Evolutionary conservation across 208 protist species (phyloP).

Genomic region (Endotrypanum monterogeii): DNA sequence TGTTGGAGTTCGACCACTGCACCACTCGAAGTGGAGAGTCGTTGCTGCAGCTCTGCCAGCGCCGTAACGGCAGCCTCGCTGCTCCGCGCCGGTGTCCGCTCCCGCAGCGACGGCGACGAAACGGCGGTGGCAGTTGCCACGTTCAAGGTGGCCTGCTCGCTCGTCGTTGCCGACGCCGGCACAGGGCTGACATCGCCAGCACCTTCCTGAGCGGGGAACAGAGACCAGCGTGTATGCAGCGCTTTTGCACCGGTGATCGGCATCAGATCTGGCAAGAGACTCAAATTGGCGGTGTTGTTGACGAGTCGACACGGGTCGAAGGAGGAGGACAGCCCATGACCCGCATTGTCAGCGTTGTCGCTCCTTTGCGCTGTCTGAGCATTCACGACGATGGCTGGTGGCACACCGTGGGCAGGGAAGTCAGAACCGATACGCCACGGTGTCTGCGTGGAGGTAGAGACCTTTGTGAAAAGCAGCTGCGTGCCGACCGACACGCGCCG

Average conservation of each 20-base stretch:
- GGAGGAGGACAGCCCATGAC: background rate
- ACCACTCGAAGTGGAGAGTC: constrained; percentile 31
- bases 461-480: background rate
- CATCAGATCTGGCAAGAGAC: background rate
- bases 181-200: background rate
- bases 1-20: constrained; percentile 22
- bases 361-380: background rate
- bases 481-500: background rate
- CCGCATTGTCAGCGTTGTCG: background rate
- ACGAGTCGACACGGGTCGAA: background rate
- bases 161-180: background rate
- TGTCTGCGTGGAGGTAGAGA: background rate
- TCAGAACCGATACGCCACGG: background rate
- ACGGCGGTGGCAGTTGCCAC: background rate
- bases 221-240: background rate
- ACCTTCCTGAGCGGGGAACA: background rate
- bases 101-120: constrained; percentile 5
- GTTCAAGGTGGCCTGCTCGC: background rate
- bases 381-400: background rate
- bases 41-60: constrained; percentile 58
- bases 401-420: background rate
- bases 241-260: background rate
- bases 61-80: constrained; percentile 55
- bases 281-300: background rate
- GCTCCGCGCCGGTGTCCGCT: constrained; percentile 23